Base-by-base conservation (phyloP, 768 basidiomycete species). In the Kwoniella bestiolae region DNA sequence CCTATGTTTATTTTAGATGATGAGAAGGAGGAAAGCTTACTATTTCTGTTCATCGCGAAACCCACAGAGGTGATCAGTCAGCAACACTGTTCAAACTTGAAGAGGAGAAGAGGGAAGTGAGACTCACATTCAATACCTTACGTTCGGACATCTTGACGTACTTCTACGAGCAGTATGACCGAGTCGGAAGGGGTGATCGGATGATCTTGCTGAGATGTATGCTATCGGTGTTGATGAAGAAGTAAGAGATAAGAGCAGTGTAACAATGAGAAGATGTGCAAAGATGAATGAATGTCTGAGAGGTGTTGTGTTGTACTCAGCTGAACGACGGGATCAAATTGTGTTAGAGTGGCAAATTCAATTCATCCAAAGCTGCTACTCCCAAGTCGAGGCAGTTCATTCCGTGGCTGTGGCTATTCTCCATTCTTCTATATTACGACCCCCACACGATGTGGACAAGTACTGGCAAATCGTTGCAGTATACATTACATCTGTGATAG, bases 121-220 rank as follows among this genome's bases (percentile, higher is more conserved):
- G 44, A 74, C 70, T 69, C 44, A 75, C 94, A 86, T 95, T 94
- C 72, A 94, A 84, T 55, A 94, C 93, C 91, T 80, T 80, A 58
- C 82, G 81, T 68, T 83, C 82, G 23, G 82, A 80, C 79, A 80
- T 80, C 61, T 62, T 75, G 79, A 55, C 60, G 25, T 21, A 23
- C 28, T 25, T 44, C 23, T 26, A 63, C 7, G 11, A 9, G 50
- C 21, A 26, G 31, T 1, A 35, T 21, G 52, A 56, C 47, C 41
- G 59, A 60, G 47, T 34, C 41, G 23, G 44, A 25, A 21, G 29
- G 28, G 32, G 51, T 44, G 23, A 29, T 3, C 61, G 2, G 3
- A 56, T 9, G 5, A 35, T 35, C 25, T 0, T 56, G 41, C 16
- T 51, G 3, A 25, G 6, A 52, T 1, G 35, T 3, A 31, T 29